Base-by-base conservation (phyloP, 2,329 filamentous ascomycete species). In the Arthrobotrys iridis region DNA sequence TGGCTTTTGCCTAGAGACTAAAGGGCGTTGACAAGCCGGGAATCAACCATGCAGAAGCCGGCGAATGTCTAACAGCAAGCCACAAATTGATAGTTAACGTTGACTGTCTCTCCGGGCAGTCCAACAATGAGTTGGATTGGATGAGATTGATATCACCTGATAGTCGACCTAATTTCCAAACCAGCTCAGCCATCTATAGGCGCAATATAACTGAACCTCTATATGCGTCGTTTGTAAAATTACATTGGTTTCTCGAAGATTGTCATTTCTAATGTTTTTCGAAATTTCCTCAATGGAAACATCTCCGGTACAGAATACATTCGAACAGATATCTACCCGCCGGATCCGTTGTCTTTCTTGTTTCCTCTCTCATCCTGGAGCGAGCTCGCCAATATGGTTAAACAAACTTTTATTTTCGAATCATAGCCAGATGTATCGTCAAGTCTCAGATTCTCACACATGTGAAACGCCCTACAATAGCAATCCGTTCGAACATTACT, bases 21-120 rank as follows among this genome's bases (percentile, higher is more conserved):
- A 52, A 52, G 50, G 46, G 41, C 60, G 60, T 64, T 64, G 60
- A 64, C 60, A 55, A 64, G 60, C 26, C 60, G 60, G 60, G 30
- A 33, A 52, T 18, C 24, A 64, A 20, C 28, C 60, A 40, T 30
- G 6, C 37, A 11, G 45, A 35, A 40, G 18, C 60, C 45, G 33
- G 33, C 45, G 26, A 52, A 7, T 41, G 35, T n/a, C n/a, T 24
- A 52, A 52, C 43, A 45, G 45, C 30, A n/a, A 15, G 22, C 28
- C 41, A 48, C 35, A 48, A 45, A 33, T 40, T 18, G 15, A 28
- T 43, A n/a, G 37, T 40, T 13, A 59, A 28, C n/a, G 8, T 58
- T 40, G 10, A 20, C 30, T 52, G 24, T 40, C 22, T 2, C 22
- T 28, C 26, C 11, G 13, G 60, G 33, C 50, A 55, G 28, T 24